Percentiles rank a stretch among this genome's conserved stretches.
These are phyloP conservation scores for Rhizophora mangle DNA, from an alignment of 345 rosid species.

Conservation along the genomic window DNA sequence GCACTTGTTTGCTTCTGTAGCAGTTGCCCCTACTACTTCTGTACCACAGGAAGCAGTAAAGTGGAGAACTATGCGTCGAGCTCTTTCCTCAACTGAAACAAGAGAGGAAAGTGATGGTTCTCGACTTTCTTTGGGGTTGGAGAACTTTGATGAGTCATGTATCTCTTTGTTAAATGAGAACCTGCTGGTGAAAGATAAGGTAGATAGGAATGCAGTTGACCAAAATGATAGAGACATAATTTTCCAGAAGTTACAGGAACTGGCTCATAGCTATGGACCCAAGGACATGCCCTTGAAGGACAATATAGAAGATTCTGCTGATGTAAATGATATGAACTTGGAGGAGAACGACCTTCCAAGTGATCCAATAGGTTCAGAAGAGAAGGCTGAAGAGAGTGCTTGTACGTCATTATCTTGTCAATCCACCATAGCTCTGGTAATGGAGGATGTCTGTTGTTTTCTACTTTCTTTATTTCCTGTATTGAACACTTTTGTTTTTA, in stretches of 20 bases:
- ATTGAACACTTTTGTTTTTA: too few species aligned
- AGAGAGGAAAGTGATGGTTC: slow-evolving; percentile 28
- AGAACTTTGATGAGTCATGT: slow-evolving; percentile 13
- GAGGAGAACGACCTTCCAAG: slow-evolving; percentile 20
- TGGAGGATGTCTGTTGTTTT: too few species aligned
- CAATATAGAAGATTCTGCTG: slow-evolving; percentile 29
- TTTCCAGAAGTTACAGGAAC: slow-evolving; percentile 37
- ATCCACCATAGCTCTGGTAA: slow-evolving; percentile 20
- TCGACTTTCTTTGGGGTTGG: slow-evolving; percentile 12
- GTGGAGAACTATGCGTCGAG: slow-evolving; percentile 21
- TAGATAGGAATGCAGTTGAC: slow-evolving; percentile 20
- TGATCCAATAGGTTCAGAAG: slow-evolving; percentile 24
- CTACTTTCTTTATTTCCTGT: too few species aligned
- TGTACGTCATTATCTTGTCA: slow-evolving; percentile 27
- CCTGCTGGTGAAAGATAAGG: slow-evolving; percentile 21
- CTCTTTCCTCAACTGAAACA: slow-evolving; percentile 23
- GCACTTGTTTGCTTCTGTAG: slow-evolving; percentile 15
- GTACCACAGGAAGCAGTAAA: slow-evolving; percentile 18
- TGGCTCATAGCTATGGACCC: slow-evolving; percentile 27
- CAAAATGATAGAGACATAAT: slow-evolving; percentile 39
- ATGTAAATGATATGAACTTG: slow-evolving; percentile 23
- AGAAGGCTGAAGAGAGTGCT: slow-evolving; percentile 27
- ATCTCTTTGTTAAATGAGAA: slow-evolving; percentile 23
- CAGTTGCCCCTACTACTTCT: slow-evolving; percentile 32
- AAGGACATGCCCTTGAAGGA: slow-evolving; percentile 23